Conservation (phyloP, 768 basidiomycete species). For the Tulasnella sp. region DNA sequence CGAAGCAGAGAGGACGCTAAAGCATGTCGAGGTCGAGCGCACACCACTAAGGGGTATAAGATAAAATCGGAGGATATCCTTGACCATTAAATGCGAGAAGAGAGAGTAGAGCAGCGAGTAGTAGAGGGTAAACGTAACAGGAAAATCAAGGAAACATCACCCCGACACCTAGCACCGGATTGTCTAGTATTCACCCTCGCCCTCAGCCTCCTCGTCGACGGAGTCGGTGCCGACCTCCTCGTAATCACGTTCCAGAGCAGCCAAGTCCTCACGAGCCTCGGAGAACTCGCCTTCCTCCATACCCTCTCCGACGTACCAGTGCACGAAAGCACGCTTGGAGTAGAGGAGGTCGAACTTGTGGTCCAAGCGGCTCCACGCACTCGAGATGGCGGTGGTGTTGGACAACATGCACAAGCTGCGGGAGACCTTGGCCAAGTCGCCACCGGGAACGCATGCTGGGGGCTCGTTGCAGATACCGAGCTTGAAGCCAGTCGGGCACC, state of each 20-base stretch:
- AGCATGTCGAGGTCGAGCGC: no score
- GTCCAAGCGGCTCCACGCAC: slow-evolving; percentile 90
- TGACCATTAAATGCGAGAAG: background rate
- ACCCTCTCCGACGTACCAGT: slow-evolving; percentile 97
- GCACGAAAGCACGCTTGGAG: slow-evolving; percentile 86
- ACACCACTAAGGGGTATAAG: background rate
- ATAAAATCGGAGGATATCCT: background rate
- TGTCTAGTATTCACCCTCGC: slow-evolving; percentile 17
- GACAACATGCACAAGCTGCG: slow-evolving; percentile 97
- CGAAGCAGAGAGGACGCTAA: no score
- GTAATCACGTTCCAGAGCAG: slow-evolving; percentile 92
- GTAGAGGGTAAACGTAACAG: background rate
- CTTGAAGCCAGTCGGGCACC: slow-evolving; percentile 85
- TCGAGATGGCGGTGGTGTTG: slow-evolving; percentile 88
- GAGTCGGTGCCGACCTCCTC: slow-evolving; percentile 57
- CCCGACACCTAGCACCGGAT: background rate
- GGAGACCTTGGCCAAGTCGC: slow-evolving; percentile 87
- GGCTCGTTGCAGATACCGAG: slow-evolving; percentile 98
- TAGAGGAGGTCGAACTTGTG: slow-evolving; percentile 98
- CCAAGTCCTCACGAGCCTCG: slow-evolving; percentile 95
- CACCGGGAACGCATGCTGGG: slow-evolving; percentile 81
- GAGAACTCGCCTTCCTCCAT: slow-evolving; percentile 99
- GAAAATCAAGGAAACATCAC: background rate
- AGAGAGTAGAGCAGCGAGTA: background rate
- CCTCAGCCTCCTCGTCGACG: slow-evolving; percentile 18